Base-by-base conservation (phyloP, 495 filamentous ascomycete genomes). In the Lasiosphaeria miniovina region DNA sequence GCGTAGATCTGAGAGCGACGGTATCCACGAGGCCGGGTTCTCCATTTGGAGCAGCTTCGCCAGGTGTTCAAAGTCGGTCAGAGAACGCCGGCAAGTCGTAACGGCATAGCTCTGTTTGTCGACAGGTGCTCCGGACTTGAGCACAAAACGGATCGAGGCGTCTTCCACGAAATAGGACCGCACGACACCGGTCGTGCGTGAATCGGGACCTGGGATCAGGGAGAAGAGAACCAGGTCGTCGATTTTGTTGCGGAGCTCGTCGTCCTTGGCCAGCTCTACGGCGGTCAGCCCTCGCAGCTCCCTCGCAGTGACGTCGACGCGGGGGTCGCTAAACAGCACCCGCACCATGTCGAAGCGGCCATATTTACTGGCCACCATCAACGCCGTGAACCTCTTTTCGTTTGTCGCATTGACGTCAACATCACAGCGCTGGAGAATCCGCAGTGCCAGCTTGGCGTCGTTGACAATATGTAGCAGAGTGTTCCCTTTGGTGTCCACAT, bases 311-410 rank as follows among this genome's bases (percentile, higher is more conserved):
- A 91, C 75, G 70, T 99, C 95, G 5, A 97, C 91, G 58, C 95
- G 79, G 14, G 90, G 81, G 70, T 98, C 95, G 51, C 84, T 81
- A 68, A 96, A 97, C 11, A 99, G 79, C 14, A 86, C 86, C 58
- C 92, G 84, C 6, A 99, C 93, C 80, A 93, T 88, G 61, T 97
- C 94, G 15, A 96, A 88, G 49, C 95, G 84, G 32, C 93, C 94
- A 66, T 96, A 99, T 74, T 99, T 99, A 79, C 92, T 96, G n/a
- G 93, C 93, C 57, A 98, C 90, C 95, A 99, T 99, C 54, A 99
- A 77, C 1, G 95, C 85, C 0, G 95, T 99, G 66, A 98, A 98
- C 51, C 82, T 88, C 77, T 91, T 96, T 67, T 98, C 95, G 66
- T 99, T 99, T 0, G 87, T 88, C 0, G 94, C 94, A 73, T 99